Evolutionary conservation across 371 early-diverging fungal species (phyloP).

Genomic region (Mortierella sp.): DNA sequence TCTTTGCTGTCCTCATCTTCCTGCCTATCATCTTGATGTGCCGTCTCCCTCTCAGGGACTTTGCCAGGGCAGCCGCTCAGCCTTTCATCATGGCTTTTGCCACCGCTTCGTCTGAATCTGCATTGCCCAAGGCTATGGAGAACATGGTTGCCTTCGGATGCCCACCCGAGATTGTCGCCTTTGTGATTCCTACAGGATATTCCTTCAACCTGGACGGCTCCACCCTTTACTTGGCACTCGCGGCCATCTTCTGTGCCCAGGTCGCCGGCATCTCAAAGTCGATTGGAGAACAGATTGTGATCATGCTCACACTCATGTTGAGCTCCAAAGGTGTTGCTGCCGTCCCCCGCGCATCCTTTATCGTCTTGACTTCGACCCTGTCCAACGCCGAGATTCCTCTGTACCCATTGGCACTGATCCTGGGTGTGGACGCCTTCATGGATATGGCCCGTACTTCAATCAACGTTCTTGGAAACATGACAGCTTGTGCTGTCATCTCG

Average conservation of each 20-base stretch:
- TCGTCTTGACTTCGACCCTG: slow-evolving; percentile 69
- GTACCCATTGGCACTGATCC: slow-evolving; percentile 68
- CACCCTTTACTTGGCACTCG: slow-evolving; percentile 78
- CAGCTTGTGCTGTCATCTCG: slow-evolving; percentile 78
- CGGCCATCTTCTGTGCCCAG: slow-evolving; percentile 74
- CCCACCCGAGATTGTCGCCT: slow-evolving; percentile 74
- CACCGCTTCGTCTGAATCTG: slow-evolving; percentile 87
- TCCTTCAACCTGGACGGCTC: slow-evolving; percentile 88
- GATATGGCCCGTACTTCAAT: slow-evolving; percentile 84
- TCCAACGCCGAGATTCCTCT: slow-evolving; percentile 65
- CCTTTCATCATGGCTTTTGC: slow-evolving; percentile 86
- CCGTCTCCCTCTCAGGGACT: slow-evolving; percentile 67
- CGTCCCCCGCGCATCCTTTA: slow-evolving; percentile 79
- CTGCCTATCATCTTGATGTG: slow-evolving; percentile 72
- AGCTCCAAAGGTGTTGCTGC: slow-evolving; percentile 87
- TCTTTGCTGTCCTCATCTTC: slow-evolving; percentile 69
- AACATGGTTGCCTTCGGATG: slow-evolving; percentile 80
- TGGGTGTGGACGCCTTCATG: slow-evolving; percentile 82
- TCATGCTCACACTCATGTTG: slow-evolving; percentile 80
- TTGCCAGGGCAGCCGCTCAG: slow-evolving; percentile 64
- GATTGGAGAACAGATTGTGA: slow-evolving; percentile 71
- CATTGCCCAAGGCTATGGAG: slow-evolving; percentile 81
- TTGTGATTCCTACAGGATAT: slow-evolving; percentile 85
- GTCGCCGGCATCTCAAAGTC: slow-evolving; percentile 69
- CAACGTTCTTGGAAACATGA: slow-evolving; percentile 81